Percentiles rank a stretch among this genome's conserved stretches.
Conservation (phyloP, 164 flowering plant genomes). For the Annona cherimola region DNA sequence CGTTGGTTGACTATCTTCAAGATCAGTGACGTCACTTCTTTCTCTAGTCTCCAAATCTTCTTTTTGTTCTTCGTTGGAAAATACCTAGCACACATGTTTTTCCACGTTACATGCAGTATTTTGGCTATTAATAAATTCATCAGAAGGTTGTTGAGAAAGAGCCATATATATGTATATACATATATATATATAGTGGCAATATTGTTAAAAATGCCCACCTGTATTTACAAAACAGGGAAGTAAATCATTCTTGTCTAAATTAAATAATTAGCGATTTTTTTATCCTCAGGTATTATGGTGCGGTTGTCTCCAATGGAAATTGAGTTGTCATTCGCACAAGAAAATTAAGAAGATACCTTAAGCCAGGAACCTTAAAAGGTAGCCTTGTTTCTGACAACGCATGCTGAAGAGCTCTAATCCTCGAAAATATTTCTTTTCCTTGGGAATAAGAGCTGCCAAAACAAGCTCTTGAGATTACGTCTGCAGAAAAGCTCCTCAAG, state of each 20-base stretch:
- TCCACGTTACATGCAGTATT: no score
- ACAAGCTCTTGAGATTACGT: conserved; percentile 28
- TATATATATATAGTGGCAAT: no score
- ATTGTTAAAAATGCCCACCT: no score
- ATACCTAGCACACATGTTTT: conserved; percentile 16
- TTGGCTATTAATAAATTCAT: no score
- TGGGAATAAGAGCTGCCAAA: conserved; percentile 25
- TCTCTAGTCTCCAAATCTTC: conserved; percentile 37
- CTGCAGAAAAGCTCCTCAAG: conserved; percentile 33
- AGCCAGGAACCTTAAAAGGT: conserved; percentile 23
- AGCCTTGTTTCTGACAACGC: conserved; percentile 18
- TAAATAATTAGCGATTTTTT: no score
- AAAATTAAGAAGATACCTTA: conserved; percentile 23
- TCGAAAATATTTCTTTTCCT: conserved; percentile 24
- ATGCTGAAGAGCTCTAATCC: conserved; percentile 23
- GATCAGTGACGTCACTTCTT: conserved; percentile 29
- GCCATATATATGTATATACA: no score
- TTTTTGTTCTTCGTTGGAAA: conserved; percentile 39
- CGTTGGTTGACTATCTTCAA: conserved; percentile 32
- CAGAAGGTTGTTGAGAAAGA: no score
- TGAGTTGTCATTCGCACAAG: no score
- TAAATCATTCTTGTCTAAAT: no score
- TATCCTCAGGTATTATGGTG: no score
- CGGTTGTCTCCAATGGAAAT: no score
- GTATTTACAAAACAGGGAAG: no score